Evolutionary conservation across 768 basidiomycete species (phyloP).

Genomic region (Trametes elegans): DNA sequence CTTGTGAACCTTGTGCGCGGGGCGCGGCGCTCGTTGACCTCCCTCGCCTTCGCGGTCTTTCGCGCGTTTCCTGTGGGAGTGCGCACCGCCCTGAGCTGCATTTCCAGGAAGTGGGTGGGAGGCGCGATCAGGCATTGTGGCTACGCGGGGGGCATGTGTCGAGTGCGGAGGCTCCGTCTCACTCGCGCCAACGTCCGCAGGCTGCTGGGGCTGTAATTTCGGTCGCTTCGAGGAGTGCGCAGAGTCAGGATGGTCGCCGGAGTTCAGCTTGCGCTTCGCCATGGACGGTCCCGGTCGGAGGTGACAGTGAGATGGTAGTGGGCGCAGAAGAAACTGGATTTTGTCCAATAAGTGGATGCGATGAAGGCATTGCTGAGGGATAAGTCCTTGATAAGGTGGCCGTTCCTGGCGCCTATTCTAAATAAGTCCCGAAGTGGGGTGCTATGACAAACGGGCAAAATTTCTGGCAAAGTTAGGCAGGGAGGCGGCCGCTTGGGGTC

Average conservation of each 20-base stretch:
- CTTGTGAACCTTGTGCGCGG: slow-evolving; percentile 49
- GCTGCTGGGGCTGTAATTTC: not conserved
- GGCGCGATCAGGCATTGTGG: not conserved
- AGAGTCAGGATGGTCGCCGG: not conserved
- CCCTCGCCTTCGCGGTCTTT: not conserved
- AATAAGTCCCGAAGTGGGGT: slow-evolving; percentile 4
- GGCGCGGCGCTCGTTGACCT: not conserved
- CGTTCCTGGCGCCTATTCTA: too few species aligned
- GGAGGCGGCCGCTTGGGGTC: not conserved
- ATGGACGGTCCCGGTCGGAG: slow-evolving; percentile 11
- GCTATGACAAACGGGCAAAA: slow-evolving; percentile 5
- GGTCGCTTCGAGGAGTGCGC: not conserved
- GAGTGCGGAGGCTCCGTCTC: not conserved
- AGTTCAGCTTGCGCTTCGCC: slow-evolving; percentile 17
- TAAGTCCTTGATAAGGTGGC: not conserved
- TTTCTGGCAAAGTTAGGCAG: slow-evolving; percentile 3
- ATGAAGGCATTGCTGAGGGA: not conserved
- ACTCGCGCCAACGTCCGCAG: not conserved
- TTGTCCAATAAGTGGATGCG: not conserved
- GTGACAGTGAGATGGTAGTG: slow-evolving; percentile 2
- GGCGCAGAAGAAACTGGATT: not conserved
- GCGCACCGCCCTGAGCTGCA: not conserved
- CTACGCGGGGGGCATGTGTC: not conserved
- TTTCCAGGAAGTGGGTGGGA: not conserved
- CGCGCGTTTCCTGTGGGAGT: not conserved